A percentile compares a stretch with the other conserved stretches of the same genome.
Evolutionary conservation across 2,329 filamentous ascomycete genomes (phyloP).

Genomic region (Diaporthe destruens): DNA sequence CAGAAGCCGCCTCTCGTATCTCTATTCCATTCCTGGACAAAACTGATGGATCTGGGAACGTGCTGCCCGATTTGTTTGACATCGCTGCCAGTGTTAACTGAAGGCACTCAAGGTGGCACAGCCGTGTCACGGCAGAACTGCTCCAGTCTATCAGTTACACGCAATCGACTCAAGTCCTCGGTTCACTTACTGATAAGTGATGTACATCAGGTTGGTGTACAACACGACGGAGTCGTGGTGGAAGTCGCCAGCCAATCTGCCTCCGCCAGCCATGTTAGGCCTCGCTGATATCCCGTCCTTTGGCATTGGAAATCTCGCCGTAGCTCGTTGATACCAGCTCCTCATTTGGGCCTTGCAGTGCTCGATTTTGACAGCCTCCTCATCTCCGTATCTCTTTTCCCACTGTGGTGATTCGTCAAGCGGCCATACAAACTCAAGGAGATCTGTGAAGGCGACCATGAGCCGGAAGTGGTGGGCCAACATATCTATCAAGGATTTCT

Average conservation of each 20-base stretch:
- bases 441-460: conserved; percentile 60
- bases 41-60: conserved; percentile 50
- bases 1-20: conserved; percentile 58
- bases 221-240: conserved; percentile 58
- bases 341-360: conserved; percentile 54
- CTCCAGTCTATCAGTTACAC: neutral
- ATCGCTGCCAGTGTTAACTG: conserved; percentile 56
- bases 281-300: conserved; percentile 49
- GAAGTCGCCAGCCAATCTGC: conserved; percentile 46
- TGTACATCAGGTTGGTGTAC: conserved; percentile 63
- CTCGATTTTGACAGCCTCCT: conserved; percentile 50
- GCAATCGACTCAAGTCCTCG: neutral
- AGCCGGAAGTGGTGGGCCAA: conserved; percentile 61
- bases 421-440: conserved; percentile 60
- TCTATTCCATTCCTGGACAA: conserved; percentile 56
- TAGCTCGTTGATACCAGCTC: conserved; percentile 56
- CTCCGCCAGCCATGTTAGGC: conserved; percentile 42
- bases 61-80: conserved; percentile 46
- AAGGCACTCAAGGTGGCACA: conserved; percentile 62
- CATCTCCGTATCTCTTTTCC: conserved; percentile 51
- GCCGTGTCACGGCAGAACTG: conserved; percentile 38
- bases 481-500: conserved; percentile 58
- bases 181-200: conserved; percentile 63
- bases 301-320: conserved; percentile 55
- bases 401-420: conserved; percentile 57